phyloP scores from a whole-genome alignment of 2,329 filamentous ascomycete species.

The Pseudogymnoascus sp. region DNA sequence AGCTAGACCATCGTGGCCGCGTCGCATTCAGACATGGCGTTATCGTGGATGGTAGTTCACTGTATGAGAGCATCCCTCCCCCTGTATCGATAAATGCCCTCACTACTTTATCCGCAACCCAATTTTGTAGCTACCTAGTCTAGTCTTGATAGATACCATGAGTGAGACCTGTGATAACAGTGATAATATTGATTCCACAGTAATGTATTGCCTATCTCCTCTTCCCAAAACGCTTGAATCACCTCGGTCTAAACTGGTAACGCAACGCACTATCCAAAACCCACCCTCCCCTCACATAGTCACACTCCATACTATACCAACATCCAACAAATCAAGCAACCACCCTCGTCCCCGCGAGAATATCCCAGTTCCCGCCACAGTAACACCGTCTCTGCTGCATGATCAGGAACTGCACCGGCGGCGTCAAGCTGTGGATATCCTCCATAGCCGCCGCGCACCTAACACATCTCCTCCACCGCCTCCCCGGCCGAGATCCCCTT shows the following conservation, averaged over 20 bases:
- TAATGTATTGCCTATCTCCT: background rate
- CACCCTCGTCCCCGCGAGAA: background rate
- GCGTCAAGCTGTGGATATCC: constrained; percentile 24
- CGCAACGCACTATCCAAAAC: background rate
- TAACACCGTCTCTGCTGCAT: constrained; percentile 29
- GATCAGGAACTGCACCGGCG: constrained; percentile 26
- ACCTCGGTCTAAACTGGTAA: background rate
- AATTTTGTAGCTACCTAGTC: background rate
- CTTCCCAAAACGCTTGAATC: background rate
- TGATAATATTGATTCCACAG: background rate
- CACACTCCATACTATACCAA: background rate
- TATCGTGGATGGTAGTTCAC: background rate
- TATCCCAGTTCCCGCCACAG: constrained; percentile 28
- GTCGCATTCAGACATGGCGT: background rate
- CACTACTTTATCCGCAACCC: background rate
- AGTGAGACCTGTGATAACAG: background rate
- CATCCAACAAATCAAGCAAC: background rate
- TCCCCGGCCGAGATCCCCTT: constrained; percentile 10
- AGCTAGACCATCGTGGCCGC: background rate
- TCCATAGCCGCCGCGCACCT: constrained; percentile 29
- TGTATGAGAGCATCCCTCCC: background rate
- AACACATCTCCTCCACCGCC: constrained; percentile 27
- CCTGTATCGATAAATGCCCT: background rate
- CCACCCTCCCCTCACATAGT: background rate
- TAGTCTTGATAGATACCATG: background rate